Conservation (phyloP, 1,284 basidiomycete genomes). For the Anthracocystis setariae region DNA sequence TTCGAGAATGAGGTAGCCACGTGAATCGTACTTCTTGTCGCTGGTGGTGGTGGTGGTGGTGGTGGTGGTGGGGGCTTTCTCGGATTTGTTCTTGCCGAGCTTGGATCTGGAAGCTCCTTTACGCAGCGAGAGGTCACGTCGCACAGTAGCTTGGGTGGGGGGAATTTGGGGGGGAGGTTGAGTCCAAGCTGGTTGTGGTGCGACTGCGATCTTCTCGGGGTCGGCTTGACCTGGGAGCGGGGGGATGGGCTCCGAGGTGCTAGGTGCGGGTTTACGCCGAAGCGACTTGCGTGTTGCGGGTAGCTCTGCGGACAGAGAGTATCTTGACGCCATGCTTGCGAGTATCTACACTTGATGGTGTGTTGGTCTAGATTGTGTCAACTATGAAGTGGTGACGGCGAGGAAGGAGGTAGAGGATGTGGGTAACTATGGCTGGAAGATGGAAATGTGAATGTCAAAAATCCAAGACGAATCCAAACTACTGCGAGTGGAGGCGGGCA, state of each 20-base stretch:
- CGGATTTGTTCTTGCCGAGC: neutral
- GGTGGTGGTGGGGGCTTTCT: conserved; percentile 18
- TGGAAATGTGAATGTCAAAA: no score
- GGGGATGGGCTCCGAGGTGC: neutral
- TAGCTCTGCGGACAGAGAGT: conserved; percentile 36
- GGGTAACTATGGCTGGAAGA: neutral
- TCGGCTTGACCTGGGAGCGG: neutral
- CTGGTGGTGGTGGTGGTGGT: conserved; percentile 14
- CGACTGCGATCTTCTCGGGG: conserved; percentile 21
- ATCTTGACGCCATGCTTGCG: conserved; percentile 39
- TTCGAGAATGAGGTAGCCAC: conserved; percentile 37
- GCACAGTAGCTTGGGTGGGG: neutral
- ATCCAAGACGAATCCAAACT: no score
- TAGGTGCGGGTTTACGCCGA: neutral
- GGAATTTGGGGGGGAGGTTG: neutral
- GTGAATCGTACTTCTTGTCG: conserved; percentile 15
- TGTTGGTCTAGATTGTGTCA: neutral
- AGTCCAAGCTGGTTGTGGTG: conserved; percentile 12
- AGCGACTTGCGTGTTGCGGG: conserved; percentile 49
- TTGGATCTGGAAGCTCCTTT: conserved; percentile 1
- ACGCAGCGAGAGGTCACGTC: conserved; percentile 20
- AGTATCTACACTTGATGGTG: neutral
- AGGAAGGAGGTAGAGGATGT: neutral
- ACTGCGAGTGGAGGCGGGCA: no score
- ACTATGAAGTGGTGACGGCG: conserved; percentile 5